Conservation (phyloP, 768 basidiomycete species). For the Lyophyllum atratum region DNA sequence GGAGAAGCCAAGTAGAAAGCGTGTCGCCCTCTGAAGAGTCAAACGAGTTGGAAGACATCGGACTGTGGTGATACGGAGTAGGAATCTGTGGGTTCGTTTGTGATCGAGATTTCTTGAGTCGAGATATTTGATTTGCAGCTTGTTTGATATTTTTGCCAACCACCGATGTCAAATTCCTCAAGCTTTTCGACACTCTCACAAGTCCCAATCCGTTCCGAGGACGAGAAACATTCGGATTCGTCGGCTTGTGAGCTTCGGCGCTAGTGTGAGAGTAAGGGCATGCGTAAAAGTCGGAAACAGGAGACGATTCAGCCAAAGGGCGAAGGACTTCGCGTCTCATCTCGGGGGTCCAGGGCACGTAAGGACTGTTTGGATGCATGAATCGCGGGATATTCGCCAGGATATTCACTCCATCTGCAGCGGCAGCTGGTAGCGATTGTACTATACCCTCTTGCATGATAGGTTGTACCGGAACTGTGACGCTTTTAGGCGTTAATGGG, state of each 20-base stretch:
- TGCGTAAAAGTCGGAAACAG: constrained; percentile 31
- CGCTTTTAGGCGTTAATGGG: background rate
- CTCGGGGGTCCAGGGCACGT: constrained; percentile 49
- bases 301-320: constrained; percentile 38
- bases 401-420: background rate
- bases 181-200: constrained; percentile 29
- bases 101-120: constrained; percentile 13
- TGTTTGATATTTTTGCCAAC: constrained; percentile 27
- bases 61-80: constrained; percentile 10
- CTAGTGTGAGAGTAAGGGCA: constrained; percentile 36
- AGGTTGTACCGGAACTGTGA: background rate
- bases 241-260: constrained; percentile 43
- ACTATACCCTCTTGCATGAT: constrained; percentile 5
- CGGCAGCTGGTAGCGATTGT: background rate
- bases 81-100: background rate
- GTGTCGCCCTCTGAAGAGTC: constrained; percentile 24
- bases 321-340: constrained; percentile 43
- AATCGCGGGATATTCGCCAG: constrained; percentile 29
- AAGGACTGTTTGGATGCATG: constrained; percentile 56
- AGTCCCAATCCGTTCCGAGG: constrained; percentile 14
- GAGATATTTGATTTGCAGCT: constrained; percentile 22
- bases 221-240: constrained; percentile 5
- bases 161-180: constrained; percentile 29
- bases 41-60: constrained; percentile 17
- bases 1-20: constrained; percentile 37